These are phyloP conservation scores for Erigeron canadensis DNA, from an alignment of 129 eudicot species.

Conservation along the genomic window DNA sequence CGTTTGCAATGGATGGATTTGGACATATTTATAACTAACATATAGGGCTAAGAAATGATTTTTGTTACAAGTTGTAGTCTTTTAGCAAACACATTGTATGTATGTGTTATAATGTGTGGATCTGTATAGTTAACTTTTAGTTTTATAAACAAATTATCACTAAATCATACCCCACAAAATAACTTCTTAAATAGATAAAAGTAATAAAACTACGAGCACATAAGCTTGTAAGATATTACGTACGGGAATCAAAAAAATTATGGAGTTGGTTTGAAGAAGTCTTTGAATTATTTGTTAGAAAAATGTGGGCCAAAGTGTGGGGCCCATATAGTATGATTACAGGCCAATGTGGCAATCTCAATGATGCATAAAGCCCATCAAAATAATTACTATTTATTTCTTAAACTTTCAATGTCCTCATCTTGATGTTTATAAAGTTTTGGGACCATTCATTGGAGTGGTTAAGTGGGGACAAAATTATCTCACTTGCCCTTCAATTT, in stretches of 20 bases:
- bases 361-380: slow-evolving; percentile 35
- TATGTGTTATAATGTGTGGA: too few relatives aligned
- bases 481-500: slow-evolving; percentile 31
- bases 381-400: slow-evolving; percentile 28
- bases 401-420: slow-evolving; percentile 23
- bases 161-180: too few relatives aligned
- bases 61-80: too few relatives aligned
- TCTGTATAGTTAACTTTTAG: too few relatives aligned
- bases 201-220: not conserved
- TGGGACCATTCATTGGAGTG: slow-evolving; percentile 40
- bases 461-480: slow-evolving; percentile 36
- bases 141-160: too few relatives aligned
- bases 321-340: slow-evolving; percentile 24
- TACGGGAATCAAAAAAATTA: slow-evolving; percentile 13
- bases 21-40: too few relatives aligned
- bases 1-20: too few relatives aligned
- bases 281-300: slow-evolving; percentile 20
- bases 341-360: slow-evolving; percentile 36
- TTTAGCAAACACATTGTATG: too few relatives aligned
- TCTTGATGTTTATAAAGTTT: slow-evolving; percentile 37
- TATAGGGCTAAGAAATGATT: too few relatives aligned
- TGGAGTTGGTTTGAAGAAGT: slow-evolving; percentile 33
- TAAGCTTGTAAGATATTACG: not conserved
- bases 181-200: too few relatives aligned
- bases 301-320: slow-evolving; percentile 26